Evolutionary conservation across 2,329 filamentous ascomycete species (phyloP), one percentile per base, ranked within the genome.

Genomic region (Phaeosphaeria sp.): DNA sequence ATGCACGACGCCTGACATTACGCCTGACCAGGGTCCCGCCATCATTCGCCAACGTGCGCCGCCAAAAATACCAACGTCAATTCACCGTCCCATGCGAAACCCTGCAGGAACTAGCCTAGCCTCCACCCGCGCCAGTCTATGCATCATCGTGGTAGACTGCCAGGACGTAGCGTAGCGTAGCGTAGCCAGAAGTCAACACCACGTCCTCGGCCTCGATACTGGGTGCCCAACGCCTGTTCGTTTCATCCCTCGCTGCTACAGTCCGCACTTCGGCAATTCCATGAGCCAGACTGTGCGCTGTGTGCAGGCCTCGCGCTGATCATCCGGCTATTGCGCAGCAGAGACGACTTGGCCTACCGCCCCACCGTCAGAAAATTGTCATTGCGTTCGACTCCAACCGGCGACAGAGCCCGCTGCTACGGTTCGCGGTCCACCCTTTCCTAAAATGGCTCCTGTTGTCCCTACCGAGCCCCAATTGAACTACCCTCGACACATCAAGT

Each of bases 401-500:
- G 52, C 49, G 58, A 56, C 44, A 25, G 49, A 52, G 43, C 47
- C 62, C 57, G 51, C 45, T 46, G 44, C 44, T 13, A 46, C 44
- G 44, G 44, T 46, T 46, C 47, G 53, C 59, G 48, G 30, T 48
- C 21, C 49, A 20, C 20, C n/a, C 33, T 36, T 51, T 45, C 51
- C 46, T 53, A 65, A 49, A 53, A 72, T 73, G 68, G 59, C 65
- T 45, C 50, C 63, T 42, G 53, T 52, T 42, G 50, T 52, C 47
- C 50, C 54, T 45, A 33, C 60, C 24, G 67, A 74, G 46, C 61
- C 65, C 36, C 63, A 53, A 6, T 64, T 79, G 54, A 75, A 78
- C 68, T 73, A 74, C 59, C 57, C 73, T 33, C 72, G 68, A 56
- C 95, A 99, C 76, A 82, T 95, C 74, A 92, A 90, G 74, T 99